Evolutionary conservation across 148 eudicot species (phyloP), one percentile per base, ranked within the genome.

Genomic region (Arctostaphylos glauca): DNA sequence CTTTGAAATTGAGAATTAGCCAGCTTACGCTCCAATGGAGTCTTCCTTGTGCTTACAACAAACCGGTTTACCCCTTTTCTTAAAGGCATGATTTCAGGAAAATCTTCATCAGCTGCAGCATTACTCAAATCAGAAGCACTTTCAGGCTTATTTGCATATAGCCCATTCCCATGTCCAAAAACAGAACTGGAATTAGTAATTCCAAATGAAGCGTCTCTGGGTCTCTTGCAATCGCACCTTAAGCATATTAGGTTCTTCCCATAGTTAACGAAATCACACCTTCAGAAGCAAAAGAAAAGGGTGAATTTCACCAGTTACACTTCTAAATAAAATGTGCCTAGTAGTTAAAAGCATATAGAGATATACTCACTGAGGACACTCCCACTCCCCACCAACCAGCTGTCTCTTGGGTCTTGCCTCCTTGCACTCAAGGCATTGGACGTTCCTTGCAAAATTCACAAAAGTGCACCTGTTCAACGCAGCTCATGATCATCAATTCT

Each of bases 341-440:
- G 18, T n/a, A 52, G 68, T 44, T 38, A 60, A 31, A 31, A 38
- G 43, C 41, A 80, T 71, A 58, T 15, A n/a, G 31, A 55, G 47
- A 12, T 81, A 86, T 85, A 83, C 98, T 92, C 87, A 96, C 98
- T 88, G 95, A 81, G 97, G 98, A 84, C 98, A 96, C 77, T 95
- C 95, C 98, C 98, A 96, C 89, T 96, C 98, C 53, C 91, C 86
- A 59, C 98, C 95, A 74, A 87, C 88, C 85, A 94, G 80, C 56
- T 88, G 85, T 77, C 91, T 90, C 83, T 86, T 92, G 50, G 98
- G 95, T 68, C 94, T 89, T 79, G 86, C 55, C 89, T 91, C 95
- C 84, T 94, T 92, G 76, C 98, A 94, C 80, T 93, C 87, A 74
- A 89, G 95, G 85, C 98, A 94, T 84, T 89, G 86, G 66, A 66